phyloP scores from a whole-genome alignment of 768 basidiomycete species.

The Lyophyllum shimeji region DNA sequence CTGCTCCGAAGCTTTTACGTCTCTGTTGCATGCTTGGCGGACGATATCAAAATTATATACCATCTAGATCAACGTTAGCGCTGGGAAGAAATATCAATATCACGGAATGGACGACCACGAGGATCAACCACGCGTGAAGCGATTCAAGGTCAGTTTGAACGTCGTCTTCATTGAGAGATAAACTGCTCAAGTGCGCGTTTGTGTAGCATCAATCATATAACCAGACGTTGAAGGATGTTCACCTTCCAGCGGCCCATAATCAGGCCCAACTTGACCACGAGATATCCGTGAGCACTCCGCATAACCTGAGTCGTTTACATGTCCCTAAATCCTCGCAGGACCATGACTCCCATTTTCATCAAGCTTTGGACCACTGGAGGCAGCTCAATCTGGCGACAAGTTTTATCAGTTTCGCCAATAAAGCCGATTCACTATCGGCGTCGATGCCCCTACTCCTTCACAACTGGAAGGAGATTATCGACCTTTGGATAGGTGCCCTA shows the following conservation, averaged over 20 bases:
- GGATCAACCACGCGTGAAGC: constrained; percentile 38
- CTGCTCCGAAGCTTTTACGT: neutral
- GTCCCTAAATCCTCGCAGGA: constrained; percentile 43
- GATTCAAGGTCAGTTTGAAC: constrained; percentile 45
- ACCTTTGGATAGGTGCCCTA: constrained; percentile 61
- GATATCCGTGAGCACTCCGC: constrained; percentile 46
- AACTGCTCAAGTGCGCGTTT: neutral
- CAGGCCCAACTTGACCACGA: constrained; percentile 59
- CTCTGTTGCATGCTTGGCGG: too few relatives aligned
- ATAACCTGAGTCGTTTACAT: neutral
- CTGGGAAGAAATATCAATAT: neutral
- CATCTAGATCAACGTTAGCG: too few relatives aligned
- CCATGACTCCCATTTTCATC: constrained; percentile 76
- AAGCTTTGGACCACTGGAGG: constrained; percentile 70
- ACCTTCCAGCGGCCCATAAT: constrained; percentile 64
- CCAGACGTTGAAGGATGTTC: constrained; percentile 64
- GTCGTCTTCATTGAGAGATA: neutral
- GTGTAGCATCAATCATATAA: constrained; percentile 74
- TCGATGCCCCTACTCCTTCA: constrained; percentile 83
- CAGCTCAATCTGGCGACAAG: constrained; percentile 79
- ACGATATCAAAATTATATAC: neutral
- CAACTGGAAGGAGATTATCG: constrained; percentile 70
- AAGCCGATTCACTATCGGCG: constrained; percentile 58
- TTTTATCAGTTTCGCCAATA: constrained; percentile 69
- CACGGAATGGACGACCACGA: constrained; percentile 19